These are phyloP conservation scores for Sparassis latifolia DNA, from an alignment of 1,284 basidiomycete genomes.

Conservation along the genomic window DNA sequence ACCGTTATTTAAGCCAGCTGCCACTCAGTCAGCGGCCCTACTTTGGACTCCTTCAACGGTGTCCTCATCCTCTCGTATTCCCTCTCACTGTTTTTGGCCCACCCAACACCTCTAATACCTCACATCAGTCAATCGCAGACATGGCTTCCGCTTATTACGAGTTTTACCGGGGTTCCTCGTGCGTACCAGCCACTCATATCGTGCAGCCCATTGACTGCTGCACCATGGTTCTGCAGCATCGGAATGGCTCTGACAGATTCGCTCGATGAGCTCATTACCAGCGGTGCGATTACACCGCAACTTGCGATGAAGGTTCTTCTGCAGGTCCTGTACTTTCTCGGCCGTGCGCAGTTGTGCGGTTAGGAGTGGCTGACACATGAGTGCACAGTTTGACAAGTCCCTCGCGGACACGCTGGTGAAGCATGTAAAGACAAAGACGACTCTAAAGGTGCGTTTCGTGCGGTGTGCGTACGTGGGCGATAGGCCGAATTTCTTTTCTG, in stretches of 20 bases:
- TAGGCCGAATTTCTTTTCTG: neutral
- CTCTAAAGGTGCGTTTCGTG: constrained; percentile 62
- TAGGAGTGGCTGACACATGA: neutral
- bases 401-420: constrained; percentile 87
- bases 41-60: constrained; percentile 16
- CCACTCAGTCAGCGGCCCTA: neutral
- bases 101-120: neutral
- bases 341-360: neutral
- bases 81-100: constrained; percentile 1
- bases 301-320: constrained; percentile 95
- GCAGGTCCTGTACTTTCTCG: constrained; percentile 53
- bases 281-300: constrained; percentile 95
- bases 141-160: constrained; percentile 87
- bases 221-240: constrained; percentile 52
- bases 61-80: constrained; percentile 12
- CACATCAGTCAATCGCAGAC: neutral
- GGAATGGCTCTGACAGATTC: constrained; percentile 98
- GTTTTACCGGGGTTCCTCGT: constrained; percentile 87
- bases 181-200: constrained; percentile 30
- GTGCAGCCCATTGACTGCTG: constrained; percentile 9
- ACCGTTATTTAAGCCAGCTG: neutral
- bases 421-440: constrained; percentile 89
- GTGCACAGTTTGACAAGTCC: constrained; percentile 85
- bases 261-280: constrained; percentile 96
- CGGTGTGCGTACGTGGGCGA: neutral